A percentile compares a stretch with the other conserved stretches of the same genome.
These are phyloP conservation scores for Taphrina flavorubra DNA, from an alignment of 1,139 yeast species.

Conservation along the genomic window DNA sequence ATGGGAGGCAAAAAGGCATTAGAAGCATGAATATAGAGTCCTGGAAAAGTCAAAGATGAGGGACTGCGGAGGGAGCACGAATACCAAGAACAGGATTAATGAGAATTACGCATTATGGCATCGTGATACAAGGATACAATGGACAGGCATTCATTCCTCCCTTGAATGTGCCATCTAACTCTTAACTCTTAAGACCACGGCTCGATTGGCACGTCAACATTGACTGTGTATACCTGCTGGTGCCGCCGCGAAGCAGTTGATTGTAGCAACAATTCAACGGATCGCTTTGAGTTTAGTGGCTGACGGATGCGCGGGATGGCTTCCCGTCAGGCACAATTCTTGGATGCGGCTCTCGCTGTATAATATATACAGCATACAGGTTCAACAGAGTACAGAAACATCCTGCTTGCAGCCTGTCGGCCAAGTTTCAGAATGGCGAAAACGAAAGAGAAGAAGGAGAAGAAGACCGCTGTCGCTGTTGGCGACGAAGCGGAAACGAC, in stretches of 20 bases:
- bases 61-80: background rate
- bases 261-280: too few species aligned
- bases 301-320: constrained; percentile 1
- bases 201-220: background rate
- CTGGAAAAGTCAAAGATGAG: background rate
- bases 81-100: background rate
- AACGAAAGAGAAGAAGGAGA: constrained; percentile 41
- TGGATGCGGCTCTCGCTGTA: background rate
- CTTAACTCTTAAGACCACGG: background rate
- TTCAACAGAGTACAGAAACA: too few species aligned
- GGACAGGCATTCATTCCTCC: too few species aligned
- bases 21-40: constrained; percentile 14
- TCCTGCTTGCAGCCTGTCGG: background rate
- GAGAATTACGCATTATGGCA: background rate
- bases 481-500: constrained; percentile 17
- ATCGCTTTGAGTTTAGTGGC: background rate
- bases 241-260: too few species aligned
- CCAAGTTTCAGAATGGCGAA: constrained; percentile 24
- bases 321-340: constrained; percentile 1
- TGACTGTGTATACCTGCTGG: too few species aligned
- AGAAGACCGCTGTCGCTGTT: constrained; percentile 14
- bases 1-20: background rate
- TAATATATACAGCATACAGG: too few species aligned
- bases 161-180: too few species aligned
- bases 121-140: background rate